phyloP scores from a whole-genome alignment of 2,329 filamentous ascomycete genomes.

The Emmonsia crescens region DNA sequence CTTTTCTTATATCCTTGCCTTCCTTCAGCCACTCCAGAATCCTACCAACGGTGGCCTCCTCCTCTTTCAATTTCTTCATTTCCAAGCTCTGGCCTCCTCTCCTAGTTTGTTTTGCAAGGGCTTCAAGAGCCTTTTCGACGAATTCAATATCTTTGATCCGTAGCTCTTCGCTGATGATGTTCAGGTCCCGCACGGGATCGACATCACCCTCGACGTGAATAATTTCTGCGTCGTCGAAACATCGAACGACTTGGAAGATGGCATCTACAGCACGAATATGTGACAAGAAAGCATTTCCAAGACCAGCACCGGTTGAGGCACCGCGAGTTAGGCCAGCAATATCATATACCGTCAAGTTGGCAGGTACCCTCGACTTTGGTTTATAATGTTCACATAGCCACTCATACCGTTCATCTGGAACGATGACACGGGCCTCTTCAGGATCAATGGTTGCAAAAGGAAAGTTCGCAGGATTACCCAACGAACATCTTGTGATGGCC shows the following conservation, averaged over 20 bases:
- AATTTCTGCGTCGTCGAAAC: conserved; percentile 98
- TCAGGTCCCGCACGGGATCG: conserved; percentile 83
- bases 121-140: conserved; percentile 87
- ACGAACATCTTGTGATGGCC: conserved; percentile 92
- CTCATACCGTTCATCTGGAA: conserved; percentile 91
- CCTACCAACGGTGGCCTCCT: conserved; percentile 88
- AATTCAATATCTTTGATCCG: conserved; percentile 99
- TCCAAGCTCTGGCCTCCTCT: conserved; percentile 91
- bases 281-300: conserved; percentile 95
- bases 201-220: conserved; percentile 99
- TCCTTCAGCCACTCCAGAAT: conserved; percentile 70
- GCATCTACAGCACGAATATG: conserved; percentile 97
- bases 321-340: conserved; percentile 94
- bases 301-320: conserved; percentile 91
- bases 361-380: conserved; percentile 92
- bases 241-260: conserved; percentile 93
- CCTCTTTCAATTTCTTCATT: conserved; percentile 94
- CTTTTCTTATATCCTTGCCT: conserved; percentile 89
- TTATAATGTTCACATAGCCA: conserved; percentile 95
- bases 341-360: conserved; percentile 96
- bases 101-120: conserved; percentile 84
- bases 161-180: conserved; percentile 94
- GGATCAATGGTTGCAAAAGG: conserved; percentile 98
- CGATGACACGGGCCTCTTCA: conserved; percentile 93
- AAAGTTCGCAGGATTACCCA: conserved; percentile 99